Evolutionary conservation across 768 basidiomycete genomes (phyloP).

Genomic region (Pholiota microspora): DNA sequence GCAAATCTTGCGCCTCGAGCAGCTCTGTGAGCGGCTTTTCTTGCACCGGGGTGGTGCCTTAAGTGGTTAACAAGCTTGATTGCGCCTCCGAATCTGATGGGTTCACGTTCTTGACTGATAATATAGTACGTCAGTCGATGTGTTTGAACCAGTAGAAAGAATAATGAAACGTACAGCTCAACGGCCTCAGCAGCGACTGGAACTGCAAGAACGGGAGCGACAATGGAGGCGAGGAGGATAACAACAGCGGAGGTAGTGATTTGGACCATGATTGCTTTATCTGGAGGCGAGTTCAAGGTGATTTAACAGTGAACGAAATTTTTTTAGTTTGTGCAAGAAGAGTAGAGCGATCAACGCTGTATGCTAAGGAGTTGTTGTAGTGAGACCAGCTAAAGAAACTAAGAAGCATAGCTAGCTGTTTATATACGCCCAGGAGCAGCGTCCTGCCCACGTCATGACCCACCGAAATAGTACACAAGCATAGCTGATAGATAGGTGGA

Average conservation of each 20-base stretch:
- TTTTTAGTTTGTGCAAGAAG: background rate
- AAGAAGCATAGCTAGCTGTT: conserved; percentile 5
- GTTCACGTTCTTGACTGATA: conserved; percentile 9
- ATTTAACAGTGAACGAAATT: conserved; percentile 5
- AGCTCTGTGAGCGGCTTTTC: background rate
- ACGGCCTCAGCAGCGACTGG: conserved; percentile 9
- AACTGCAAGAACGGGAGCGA: conserved; percentile 20
- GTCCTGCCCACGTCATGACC: background rate
- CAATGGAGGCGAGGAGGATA: conserved; percentile 17
- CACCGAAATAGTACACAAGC: background rate
- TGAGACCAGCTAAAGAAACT: conserved; percentile 25
- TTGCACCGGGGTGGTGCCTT: too few relatives aligned
- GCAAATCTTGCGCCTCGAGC: background rate
- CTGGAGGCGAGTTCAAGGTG: background rate
- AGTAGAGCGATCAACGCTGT: conserved; percentile 22
- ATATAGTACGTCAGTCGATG: background rate
- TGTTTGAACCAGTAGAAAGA: background rate
- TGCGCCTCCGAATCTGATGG: background rate
- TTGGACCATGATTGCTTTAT: conserved; percentile 22
- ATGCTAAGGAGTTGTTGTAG: conserved; percentile 5
- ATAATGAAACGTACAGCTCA: conserved; percentile 3
- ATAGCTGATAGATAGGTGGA: too few relatives aligned
- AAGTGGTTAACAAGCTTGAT: too few relatives aligned
- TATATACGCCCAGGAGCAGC: conserved; percentile 13
- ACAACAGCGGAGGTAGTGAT: conserved; percentile 17